These are phyloP conservation scores for Cystobasidium slooffiae DNA, from an alignment of 1,284 basidiomycete genomes.

Conservation along the genomic window DNA sequence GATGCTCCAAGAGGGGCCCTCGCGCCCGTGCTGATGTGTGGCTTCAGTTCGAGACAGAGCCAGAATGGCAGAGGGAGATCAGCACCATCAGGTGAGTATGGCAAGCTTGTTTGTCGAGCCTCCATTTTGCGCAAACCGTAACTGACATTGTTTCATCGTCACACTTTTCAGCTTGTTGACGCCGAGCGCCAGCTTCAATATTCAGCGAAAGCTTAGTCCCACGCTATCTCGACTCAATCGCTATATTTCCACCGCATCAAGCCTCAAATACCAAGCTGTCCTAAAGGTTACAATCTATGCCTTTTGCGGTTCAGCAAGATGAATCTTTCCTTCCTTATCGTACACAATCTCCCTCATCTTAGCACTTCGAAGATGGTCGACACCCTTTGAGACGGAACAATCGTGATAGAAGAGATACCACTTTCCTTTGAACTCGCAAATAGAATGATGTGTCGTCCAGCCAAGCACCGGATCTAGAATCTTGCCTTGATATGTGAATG, in stretches of 20 bases:
- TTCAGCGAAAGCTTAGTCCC: too few relatives aligned
- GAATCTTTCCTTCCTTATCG: slow-evolving; percentile 49
- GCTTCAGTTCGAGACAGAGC: too few relatives aligned
- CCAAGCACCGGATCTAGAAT: slow-evolving; percentile 54
- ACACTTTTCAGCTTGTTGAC: too few relatives aligned
- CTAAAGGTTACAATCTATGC: not conserved
- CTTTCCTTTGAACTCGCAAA: slow-evolving; percentile 53
- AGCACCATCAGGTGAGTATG: not conserved
- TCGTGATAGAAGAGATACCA: slow-evolving; percentile 56
- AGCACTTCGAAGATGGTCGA: slow-evolving; percentile 53
- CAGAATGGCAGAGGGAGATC: too few relatives aligned
- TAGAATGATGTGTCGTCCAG: slow-evolving; percentile 55
- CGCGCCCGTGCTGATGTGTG: too few relatives aligned
- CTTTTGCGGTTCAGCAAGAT: slow-evolving; percentile 47
- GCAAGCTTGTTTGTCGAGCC: not conserved
- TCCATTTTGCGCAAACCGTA: too few relatives aligned
- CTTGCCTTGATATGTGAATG: slow-evolving; percentile 54
- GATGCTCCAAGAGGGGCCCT: not conserved
- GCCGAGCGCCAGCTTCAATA: too few relatives aligned
- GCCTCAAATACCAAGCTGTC: not conserved
- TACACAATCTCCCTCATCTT: slow-evolving; percentile 53
- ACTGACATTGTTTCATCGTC: too few relatives aligned
- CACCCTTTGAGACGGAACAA: slow-evolving; percentile 48
- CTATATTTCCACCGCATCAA: not conserved
- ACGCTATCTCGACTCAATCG: too few relatives aligned